These are phyloP conservation scores for Scedosporium boydii DNA, from an alignment of 2,329 filamentous ascomycete species.

Conservation along the genomic window DNA sequence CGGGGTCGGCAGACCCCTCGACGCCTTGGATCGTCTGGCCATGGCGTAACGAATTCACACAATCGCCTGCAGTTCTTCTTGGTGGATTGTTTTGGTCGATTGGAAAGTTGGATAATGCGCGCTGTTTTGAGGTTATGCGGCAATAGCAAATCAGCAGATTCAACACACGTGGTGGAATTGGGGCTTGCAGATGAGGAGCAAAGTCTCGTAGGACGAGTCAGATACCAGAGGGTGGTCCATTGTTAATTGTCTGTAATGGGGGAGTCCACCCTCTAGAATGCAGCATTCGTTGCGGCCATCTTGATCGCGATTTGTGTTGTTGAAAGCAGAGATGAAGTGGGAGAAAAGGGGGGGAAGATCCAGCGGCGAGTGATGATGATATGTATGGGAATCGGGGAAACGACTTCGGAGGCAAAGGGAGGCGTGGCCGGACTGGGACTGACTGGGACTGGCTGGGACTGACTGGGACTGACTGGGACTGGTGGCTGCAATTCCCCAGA, in stretches of 20 bases:
- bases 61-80: neutral
- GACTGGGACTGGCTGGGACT: neutral
- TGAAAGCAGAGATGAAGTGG: neutral
- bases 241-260: constrained; percentile 21
- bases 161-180: neutral
- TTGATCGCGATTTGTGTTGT: neutral
- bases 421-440: neutral
- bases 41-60: constrained; percentile 1
- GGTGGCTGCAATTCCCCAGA: neutral
- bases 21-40: constrained; percentile 4
- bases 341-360: neutral
- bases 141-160: neutral
- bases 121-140: neutral
- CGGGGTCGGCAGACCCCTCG: constrained; percentile 4
- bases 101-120: neutral
- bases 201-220: constrained; percentile 17
- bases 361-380: neutral
- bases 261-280: constrained; percentile 39
- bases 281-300: constrained; percentile 26
- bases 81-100: neutral
- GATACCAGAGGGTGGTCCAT: constrained; percentile 40
- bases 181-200: neutral
- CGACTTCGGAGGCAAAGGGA: neutral
- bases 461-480: neutral
- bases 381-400: neutral